phyloP scores from a whole-genome alignment of 73 alveolate species.

The Paramecium sonneborni region DNA sequence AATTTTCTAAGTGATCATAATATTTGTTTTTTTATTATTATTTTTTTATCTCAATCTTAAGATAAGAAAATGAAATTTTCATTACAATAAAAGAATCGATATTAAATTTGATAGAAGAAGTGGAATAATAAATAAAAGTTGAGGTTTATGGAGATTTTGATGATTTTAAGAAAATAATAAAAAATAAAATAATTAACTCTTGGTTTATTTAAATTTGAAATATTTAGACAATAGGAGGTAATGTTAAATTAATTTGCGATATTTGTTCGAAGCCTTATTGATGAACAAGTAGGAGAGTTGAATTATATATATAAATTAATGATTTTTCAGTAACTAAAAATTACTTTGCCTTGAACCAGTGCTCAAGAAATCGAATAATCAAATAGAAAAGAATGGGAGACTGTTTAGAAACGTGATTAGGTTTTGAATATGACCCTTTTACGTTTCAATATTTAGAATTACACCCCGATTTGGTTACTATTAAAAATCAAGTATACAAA shows the following conservation, averaged over 20 bases:
- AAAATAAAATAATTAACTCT: background rate
- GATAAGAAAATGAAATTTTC: too few species aligned
- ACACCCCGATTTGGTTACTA: conserved; percentile 43
- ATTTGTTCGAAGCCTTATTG: background rate
- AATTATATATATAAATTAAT: conserved; percentile 19
- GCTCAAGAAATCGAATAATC: background rate
- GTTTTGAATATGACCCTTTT: conserved; percentile 28
- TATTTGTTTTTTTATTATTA: too few species aligned
- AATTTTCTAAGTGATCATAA: too few species aligned
- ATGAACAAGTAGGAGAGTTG: background rate
- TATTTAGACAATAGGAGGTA: background rate
- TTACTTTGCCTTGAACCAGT: background rate
- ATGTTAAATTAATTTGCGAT: background rate
- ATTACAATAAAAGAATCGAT: too few species aligned
- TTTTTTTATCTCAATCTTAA: too few species aligned
- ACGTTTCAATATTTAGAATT: conserved; percentile 52
- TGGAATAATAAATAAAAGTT: background rate
- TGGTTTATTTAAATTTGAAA: background rate
- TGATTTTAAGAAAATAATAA: background rate
- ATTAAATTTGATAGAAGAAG: too few species aligned
- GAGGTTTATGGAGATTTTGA: background rate
- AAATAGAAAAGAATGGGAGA: background rate
- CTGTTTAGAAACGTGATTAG: conserved; percentile 45
- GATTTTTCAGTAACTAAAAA: conserved; percentile 41
- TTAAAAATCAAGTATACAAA: conserved; percentile 17